Percentiles rank a stretch among this genome's conserved stretches.
Evolutionary conservation across 2,329 filamentous ascomycete genomes (phyloP).

Genomic region (Trichoderma pleuroti): DNA sequence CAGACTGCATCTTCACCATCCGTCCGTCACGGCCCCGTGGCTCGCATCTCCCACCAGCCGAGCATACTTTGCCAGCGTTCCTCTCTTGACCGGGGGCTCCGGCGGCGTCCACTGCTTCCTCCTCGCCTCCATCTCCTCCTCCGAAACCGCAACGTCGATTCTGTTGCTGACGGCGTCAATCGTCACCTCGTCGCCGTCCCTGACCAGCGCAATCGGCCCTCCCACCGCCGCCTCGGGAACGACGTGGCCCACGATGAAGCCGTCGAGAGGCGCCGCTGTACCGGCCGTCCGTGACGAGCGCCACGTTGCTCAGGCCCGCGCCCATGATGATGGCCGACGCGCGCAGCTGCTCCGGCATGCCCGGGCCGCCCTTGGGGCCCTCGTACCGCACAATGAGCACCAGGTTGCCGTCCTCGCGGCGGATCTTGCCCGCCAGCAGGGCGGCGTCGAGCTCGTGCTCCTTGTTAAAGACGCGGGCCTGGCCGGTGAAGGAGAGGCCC

Average conservation of each 20-base stretch:
- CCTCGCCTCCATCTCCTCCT: constrained; percentile 66
- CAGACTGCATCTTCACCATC: constrained; percentile 24
- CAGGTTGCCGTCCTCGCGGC: constrained; percentile 62
- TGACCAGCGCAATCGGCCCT: constrained; percentile 80
- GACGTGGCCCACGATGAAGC: constrained; percentile 92
- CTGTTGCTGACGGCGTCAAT: constrained; percentile 81
- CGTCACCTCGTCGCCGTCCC: constrained; percentile 75
- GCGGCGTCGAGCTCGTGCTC: constrained; percentile 75
- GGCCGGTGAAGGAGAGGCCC: constrained; percentile 75
- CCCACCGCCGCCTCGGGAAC: constrained; percentile 86
- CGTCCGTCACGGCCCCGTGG: constrained; percentile 84
- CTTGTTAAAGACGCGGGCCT: constrained; percentile 81
- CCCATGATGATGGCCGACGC: constrained; percentile 90
- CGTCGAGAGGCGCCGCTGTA: constrained; percentile 86
- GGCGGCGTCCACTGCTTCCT: constrained; percentile 68
- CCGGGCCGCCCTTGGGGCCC: constrained; percentile 86
- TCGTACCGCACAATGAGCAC: constrained; percentile 92
- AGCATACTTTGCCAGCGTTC: constrained; percentile 87
- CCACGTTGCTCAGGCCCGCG: constrained; percentile 80
- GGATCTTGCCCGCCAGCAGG: constrained; percentile 63
- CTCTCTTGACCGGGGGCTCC: constrained; percentile 69
- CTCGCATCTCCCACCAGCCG: constrained; percentile 84
- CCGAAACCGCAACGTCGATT: constrained; percentile 63
- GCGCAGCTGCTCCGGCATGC: constrained; percentile 93
- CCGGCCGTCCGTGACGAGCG: constrained; percentile 86